Evolutionary conservation across 345 rosid genomes (phyloP).

Genomic region (Zanthoxylum bungeanum): DNA sequence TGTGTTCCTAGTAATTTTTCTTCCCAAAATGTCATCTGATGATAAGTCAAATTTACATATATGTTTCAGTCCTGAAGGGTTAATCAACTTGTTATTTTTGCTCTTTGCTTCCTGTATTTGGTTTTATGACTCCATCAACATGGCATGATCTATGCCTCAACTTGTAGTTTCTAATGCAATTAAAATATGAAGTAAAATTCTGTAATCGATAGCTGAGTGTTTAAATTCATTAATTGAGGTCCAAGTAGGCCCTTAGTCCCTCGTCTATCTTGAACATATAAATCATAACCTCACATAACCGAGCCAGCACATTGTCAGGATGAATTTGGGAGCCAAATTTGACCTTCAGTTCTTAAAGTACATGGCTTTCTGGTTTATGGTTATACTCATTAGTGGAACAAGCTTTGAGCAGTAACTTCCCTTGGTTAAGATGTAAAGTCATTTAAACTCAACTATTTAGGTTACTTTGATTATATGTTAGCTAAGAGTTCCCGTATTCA

Average conservation of each 20-base stretch:
- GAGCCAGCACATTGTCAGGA: not conserved
- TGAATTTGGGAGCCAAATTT: not conserved
- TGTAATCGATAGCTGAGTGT: not conserved
- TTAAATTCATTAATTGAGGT: not conserved
- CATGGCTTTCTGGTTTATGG: not conserved
- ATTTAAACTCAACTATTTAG: too few species aligned
- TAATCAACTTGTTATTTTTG: not conserved
- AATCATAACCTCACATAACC: not conserved
- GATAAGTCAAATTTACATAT: not conserved
- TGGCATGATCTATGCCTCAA: not conserved
- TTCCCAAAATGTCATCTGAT: not conserved
- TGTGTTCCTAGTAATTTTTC: not conserved
- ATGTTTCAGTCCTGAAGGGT: not conserved
- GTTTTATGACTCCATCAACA: not conserved
- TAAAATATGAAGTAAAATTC: not conserved
- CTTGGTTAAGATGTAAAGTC: not conserved
- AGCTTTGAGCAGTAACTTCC: not conserved
- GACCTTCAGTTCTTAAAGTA: not conserved
- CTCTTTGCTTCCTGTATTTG: not conserved
- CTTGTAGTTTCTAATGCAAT: not conserved
- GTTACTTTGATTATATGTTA: not conserved
- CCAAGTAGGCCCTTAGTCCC: not conserved
- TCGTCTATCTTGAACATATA: not conserved
- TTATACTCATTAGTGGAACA: conserved; percentile 1
- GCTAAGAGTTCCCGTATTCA: not conserved